phyloP scores from a whole-genome alignment of 768 basidiomycete genomes.

The Boletus fagicola region DNA sequence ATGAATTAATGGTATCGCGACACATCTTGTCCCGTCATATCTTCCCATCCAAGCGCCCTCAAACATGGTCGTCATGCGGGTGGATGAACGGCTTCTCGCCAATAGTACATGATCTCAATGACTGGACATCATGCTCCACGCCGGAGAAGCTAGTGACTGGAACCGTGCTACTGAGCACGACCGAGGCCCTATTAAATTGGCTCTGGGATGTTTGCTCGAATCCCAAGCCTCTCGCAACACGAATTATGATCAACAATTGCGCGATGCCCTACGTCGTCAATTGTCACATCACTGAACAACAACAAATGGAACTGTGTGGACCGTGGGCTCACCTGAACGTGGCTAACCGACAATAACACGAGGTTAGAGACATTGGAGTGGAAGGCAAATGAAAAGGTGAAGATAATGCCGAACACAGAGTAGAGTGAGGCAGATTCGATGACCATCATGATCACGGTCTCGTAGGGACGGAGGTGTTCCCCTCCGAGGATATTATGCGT shows the following conservation, averaged over 20 bases:
- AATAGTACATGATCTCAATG: background rate
- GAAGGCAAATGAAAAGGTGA: slow-evolving; percentile 31
- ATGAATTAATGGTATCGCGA: background rate
- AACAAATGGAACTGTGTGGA: background rate
- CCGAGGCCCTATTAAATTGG: background rate
- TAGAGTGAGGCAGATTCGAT: slow-evolving; percentile 38
- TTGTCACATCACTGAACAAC: background rate
- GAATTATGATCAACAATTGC: slow-evolving; percentile 36
- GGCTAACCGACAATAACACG: slow-evolving; percentile 34
- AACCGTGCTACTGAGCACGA: slow-evolving; percentile 5
- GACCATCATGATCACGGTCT: slow-evolving; percentile 31
- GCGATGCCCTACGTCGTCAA: slow-evolving; percentile 30
- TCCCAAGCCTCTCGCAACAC: slow-evolving; percentile 34
- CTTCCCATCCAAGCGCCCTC: background rate
- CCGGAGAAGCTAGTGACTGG: background rate
- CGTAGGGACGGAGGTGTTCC: slow-evolving; percentile 23
- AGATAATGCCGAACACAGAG: slow-evolving; percentile 27
- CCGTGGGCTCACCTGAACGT: slow-evolving; percentile 29
- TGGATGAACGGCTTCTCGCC: background rate
- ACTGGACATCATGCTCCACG: background rate
- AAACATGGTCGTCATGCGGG: background rate
- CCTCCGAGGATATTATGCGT: slow-evolving; percentile 17
- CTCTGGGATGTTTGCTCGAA: slow-evolving; percentile 6
- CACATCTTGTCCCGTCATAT: too few species aligned
- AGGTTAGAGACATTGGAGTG: slow-evolving; percentile 31